Conservation (phyloP, 352 stramenopile species). For the Pelagophyceae sp. region DNA sequence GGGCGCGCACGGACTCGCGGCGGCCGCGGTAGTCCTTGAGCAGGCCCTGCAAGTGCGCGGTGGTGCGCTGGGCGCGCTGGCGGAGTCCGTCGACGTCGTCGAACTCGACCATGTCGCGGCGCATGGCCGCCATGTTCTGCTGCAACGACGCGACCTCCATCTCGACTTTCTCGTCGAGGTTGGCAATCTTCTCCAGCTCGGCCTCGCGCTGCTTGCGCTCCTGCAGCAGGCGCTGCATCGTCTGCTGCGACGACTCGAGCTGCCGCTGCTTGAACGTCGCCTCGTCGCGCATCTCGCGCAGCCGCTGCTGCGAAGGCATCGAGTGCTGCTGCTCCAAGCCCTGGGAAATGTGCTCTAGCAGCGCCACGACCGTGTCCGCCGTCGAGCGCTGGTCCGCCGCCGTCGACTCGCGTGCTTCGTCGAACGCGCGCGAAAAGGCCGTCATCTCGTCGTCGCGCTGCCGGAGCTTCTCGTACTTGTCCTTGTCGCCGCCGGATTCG, state of each 20-base stretch:
- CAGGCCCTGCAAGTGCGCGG: conserved; percentile 35
- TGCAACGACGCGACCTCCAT: conserved; percentile 64
- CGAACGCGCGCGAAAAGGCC: conserved; percentile 67
- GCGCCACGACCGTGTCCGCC: conserved; percentile 67
- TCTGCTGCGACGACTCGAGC: conserved; percentile 73
- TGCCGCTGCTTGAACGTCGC: conserved; percentile 77
- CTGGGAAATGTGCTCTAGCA: conserved; percentile 76
- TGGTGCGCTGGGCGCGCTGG: conserved; percentile 62
- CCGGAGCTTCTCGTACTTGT: conserved; percentile 51
- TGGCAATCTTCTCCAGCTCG: conserved; percentile 79
- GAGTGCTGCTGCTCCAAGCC: conserved; percentile 59
- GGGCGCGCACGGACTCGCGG: conserved; percentile 67
- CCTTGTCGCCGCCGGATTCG: conserved; percentile 54
- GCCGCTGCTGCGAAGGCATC: conserved; percentile 43
- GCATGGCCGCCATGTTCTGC: conserved; percentile 73
- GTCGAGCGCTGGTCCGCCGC: conserved; percentile 41
- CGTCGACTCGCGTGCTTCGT: conserved; percentile 57
- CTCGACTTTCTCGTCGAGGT: conserved; percentile 69
- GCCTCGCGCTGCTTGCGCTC: conserved; percentile 70
- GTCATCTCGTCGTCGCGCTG: conserved; percentile 81
- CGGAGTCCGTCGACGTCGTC: conserved; percentile 71
- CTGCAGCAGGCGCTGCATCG: conserved; percentile 67
- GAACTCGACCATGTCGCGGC: conserved; percentile 70
- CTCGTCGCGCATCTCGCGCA: conserved; percentile 70
- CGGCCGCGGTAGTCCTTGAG: conserved; percentile 68